Conservation (phyloP, 257 asterid genomes). For the Solanum dulcamara region DNA sequence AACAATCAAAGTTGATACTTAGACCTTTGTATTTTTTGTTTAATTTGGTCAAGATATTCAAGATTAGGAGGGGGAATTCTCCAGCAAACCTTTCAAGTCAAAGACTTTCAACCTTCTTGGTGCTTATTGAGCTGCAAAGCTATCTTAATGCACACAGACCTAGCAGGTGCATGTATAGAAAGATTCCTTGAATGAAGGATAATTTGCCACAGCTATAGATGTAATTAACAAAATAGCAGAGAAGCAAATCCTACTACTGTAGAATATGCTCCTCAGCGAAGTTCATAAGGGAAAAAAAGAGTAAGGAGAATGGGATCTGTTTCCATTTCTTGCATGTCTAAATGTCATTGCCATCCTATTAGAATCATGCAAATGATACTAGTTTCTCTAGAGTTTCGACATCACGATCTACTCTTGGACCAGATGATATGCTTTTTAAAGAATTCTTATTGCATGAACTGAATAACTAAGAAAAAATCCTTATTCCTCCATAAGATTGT, state of each 20-base stretch:
- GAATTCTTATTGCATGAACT: neutral
- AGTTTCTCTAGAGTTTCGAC: neutral
- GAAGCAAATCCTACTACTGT: neutral
- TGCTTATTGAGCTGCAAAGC: neutral
- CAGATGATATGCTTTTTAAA: neutral
- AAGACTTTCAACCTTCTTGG: neutral
- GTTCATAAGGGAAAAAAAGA: no score
- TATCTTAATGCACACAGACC: neutral
- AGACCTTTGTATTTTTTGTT: neutral
- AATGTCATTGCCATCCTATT: neutral
- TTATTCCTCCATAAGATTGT: neutral
- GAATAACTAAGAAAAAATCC: neutral
- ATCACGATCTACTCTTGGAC: neutral
- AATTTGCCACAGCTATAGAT: neutral
- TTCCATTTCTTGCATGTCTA: neutral
- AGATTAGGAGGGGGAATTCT: neutral
- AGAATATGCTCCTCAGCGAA: neutral
- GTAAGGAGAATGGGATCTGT: neutral
- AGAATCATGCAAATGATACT: neutral
- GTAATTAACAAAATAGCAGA: no score
- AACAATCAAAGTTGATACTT: neutral
- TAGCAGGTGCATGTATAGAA: neutral
- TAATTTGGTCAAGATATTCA: neutral
- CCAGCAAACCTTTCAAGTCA: neutral
- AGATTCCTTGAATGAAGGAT: neutral